Evolutionary conservation across 306 rosid species (phyloP).

Genomic region (Vigna unguiculata): DNA sequence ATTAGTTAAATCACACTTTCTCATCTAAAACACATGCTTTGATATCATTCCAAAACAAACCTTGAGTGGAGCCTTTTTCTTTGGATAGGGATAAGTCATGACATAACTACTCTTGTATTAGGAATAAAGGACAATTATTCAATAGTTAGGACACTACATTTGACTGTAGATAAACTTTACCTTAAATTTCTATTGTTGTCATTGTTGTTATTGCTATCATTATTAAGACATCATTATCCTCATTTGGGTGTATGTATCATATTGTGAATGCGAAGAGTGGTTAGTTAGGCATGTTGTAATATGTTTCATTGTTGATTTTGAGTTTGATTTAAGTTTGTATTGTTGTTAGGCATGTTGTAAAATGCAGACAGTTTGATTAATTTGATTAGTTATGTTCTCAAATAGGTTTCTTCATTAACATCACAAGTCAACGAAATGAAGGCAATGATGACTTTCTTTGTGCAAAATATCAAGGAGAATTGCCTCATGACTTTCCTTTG

Average conservation of each 20-base stretch:
- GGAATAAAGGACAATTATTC: constrained; percentile 43
- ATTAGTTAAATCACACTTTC: too few species aligned
- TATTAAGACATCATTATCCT: constrained; percentile 50
- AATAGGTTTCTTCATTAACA: too few species aligned
- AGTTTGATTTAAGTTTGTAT: too few species aligned
- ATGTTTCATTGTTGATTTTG: too few species aligned
- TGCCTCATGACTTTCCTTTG: too few species aligned
- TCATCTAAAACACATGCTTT: background rate
- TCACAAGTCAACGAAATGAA: too few species aligned
- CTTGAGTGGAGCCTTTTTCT: constrained; percentile 11
- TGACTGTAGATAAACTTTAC: constrained; percentile 41
- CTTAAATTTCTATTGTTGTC: constrained; percentile 38
- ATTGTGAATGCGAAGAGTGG: constrained; percentile 46
- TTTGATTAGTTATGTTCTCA: too few species aligned
- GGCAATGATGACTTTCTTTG: too few species aligned
- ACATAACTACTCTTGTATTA: constrained; percentile 17
- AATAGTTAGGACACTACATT: constrained; percentile 35
- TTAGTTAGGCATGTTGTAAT: too few species aligned
- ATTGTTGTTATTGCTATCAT: constrained; percentile 45
- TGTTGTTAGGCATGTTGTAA: too few species aligned
- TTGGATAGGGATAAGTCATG: constrained; percentile 45
- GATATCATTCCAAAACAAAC: constrained; percentile 14
- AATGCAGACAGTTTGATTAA: too few species aligned
- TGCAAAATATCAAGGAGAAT: too few species aligned
- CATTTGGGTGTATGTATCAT: constrained; percentile 45